These are phyloP conservation scores for Pholiota adiposa DNA, from an alignment of 1,284 basidiomycete species.

Conservation along the genomic window DNA sequence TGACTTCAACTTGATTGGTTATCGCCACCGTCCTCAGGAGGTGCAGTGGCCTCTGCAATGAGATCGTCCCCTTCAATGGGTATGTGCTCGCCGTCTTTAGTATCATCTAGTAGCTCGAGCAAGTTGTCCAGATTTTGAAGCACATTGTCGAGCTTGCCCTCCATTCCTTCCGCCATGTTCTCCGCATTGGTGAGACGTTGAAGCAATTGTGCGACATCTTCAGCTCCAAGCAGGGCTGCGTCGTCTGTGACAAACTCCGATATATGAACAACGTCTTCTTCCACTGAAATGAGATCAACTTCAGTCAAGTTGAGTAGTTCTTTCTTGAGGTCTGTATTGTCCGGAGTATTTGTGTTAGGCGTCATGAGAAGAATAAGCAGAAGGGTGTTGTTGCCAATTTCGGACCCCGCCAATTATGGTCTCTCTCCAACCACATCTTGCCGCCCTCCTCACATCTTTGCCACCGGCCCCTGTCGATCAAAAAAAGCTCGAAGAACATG, in stretches of 20 bases:
- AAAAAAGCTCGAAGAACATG: conserved; percentile 50
- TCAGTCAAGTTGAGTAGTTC: conserved; percentile 7
- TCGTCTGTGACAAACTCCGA: conserved; percentile 40
- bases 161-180: conserved; percentile 58
- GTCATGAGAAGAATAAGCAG: conserved; percentile 17
- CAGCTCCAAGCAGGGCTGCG: conserved; percentile 26
- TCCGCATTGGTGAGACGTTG: conserved; percentile 55
- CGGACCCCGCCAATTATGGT: conserved; percentile 33
- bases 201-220: conserved; percentile 52
- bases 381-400: conserved; percentile 20
- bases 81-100: not conserved
- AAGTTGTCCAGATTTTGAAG: conserved; percentile 59
- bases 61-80: not conserved
- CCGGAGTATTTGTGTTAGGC: conserved; percentile 3
- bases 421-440: conserved; percentile 46
- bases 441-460: conserved; percentile 54
- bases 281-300: conserved; percentile 23
- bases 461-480: conserved; percentile 53
- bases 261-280: conserved; percentile 42
- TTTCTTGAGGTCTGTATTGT: conserved; percentile 2
- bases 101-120: conserved; percentile 46
- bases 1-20: not conserved
- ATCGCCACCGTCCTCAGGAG: not conserved
- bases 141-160: conserved; percentile 59
- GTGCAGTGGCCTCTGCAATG: not conserved